Base-by-base conservation (phyloP, 148 eudicot genomes). In the Cornus suecica region DNA sequence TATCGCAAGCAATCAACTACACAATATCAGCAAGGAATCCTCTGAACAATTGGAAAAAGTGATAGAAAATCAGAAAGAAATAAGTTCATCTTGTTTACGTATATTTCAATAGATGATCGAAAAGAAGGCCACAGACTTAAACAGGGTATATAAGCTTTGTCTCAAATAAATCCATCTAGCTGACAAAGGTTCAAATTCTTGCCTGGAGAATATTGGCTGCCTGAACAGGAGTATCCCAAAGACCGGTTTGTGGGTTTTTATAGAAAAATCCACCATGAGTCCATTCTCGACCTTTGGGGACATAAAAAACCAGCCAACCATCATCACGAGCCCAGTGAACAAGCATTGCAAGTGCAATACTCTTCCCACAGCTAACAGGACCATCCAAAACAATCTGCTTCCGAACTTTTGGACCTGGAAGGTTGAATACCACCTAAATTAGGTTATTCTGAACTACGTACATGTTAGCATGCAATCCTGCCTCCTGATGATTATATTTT, bases 151-250 rank as follows among this genome's bases (percentile, higher is more conserved):
- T 16, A 62, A 32, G 28, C 41, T 30, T 10, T 22, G 4, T 25
- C 32, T 61, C 34, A 27, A 11, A 74, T 14, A 74, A 64, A 13
- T 32, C 63, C 28, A 23, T 42, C 32, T 25, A 78, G 56, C 61
- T 20, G 58, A 37, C 32, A 37, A 16, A 29, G 31, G 37, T 29
- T 63, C 29, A 72, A 28, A 62, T 25, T 70, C 86, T 84, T 87
- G 89, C 99, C 96, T 90, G 91, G 34, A 95, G 88, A 86, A 88
- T 80, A 80, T 80, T 80, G 77, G 83, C 86, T 28, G 99, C 99
- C 74, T 95, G 99, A 73, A 87, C 83, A 81, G 99, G 99, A n/a
- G 97, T 90, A 85, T 95, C 99, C 97, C 97, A 95, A 11, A 92
- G 72, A 78, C 91, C 94, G 66, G 94, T 95, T 80, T 85, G 77